Evolutionary conservation across 2,329 filamentous ascomycete species (phyloP).

Genomic region (Microdochium nivale): DNA sequence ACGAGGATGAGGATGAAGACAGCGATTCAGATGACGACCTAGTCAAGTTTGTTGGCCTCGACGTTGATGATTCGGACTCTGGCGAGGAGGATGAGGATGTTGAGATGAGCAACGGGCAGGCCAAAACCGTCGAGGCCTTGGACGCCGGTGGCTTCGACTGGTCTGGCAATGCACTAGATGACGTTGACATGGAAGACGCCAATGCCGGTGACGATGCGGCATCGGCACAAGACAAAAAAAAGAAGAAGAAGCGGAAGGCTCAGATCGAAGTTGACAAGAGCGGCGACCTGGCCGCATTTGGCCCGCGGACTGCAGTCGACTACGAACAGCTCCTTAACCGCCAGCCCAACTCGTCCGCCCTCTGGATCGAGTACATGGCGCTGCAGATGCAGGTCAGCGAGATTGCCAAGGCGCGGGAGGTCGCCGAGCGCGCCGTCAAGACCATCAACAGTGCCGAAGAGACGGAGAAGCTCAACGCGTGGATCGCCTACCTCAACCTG

Average conservation of each 20-base stretch:
- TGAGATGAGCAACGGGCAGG: constrained; percentile 30
- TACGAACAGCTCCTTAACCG: constrained; percentile 90
- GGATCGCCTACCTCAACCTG: constrained; percentile 89
- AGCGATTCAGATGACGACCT: constrained; percentile 17
- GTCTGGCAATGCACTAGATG: constrained; percentile 61
- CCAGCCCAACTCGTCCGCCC: constrained; percentile 82
- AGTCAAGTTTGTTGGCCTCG: constrained; percentile 7
- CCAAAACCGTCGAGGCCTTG: constrained; percentile 42
- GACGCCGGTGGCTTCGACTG: constrained; percentile 79
- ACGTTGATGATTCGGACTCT: constrained; percentile 24
- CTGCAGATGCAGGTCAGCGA: constrained; percentile 93
- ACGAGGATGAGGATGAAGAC: constrained; percentile 38
- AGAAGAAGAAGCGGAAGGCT: constrained; percentile 67
- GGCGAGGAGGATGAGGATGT: constrained; percentile 30
- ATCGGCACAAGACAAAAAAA: constrained; percentile 44
- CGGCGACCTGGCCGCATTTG: constrained; percentile 80
- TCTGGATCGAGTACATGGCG: constrained; percentile 99
- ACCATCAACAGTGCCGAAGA: constrained; percentile 90
- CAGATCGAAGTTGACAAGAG: constrained; percentile 82
- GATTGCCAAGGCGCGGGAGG: constrained; percentile 75
- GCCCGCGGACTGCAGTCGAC: constrained; percentile 82
- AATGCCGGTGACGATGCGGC: constrained; percentile 33
- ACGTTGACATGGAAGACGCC: constrained; percentile 38
- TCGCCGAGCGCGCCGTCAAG: constrained; percentile 82
- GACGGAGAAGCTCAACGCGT: constrained; percentile 87